A percentile compares a stretch with the other conserved stretches of the same genome.
These are phyloP conservation scores for Wickerhamomyces xylosicus DNA, from an alignment of 805 yeast genomes.

Conservation along the genomic window DNA sequence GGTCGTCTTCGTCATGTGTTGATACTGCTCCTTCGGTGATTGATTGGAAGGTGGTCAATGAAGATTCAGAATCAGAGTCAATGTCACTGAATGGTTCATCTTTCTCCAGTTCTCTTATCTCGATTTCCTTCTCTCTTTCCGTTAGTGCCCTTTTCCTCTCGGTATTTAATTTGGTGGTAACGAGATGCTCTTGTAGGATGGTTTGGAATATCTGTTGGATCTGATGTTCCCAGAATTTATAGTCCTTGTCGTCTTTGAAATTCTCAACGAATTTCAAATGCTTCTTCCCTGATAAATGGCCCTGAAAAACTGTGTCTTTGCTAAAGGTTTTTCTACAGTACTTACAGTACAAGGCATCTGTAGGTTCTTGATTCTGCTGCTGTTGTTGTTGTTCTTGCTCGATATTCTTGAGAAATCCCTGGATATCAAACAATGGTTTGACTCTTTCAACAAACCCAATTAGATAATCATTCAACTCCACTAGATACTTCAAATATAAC, in stretches of 20 bases:
- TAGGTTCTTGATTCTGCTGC: conserved; percentile 9
- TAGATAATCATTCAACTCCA: conserved; percentile 39
- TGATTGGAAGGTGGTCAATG: background rate
- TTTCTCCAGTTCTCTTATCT: conserved; percentile 17
- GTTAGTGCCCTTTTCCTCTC: conserved; percentile 64
- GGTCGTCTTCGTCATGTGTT: conserved; percentile 1
- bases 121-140: conserved; percentile 34
- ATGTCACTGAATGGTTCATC: conserved; percentile 11
- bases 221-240: conserved; percentile 25
- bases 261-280: conserved; percentile 43
- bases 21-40: conserved; percentile 25
- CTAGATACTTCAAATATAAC: conserved; percentile 26
- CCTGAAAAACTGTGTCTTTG: conserved; percentile 51
- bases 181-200: conserved; percentile 29
- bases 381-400: conserved; percentile 5
- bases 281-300: conserved; percentile 66
- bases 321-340: conserved; percentile 57
- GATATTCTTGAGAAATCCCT: conserved; percentile 12
- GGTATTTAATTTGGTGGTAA: conserved; percentile 45
- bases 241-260: conserved; percentile 10
- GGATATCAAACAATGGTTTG: conserved; percentile 37
- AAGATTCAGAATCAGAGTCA: conserved; percentile 4
- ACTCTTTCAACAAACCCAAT: conserved; percentile 33
- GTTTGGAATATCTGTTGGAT: conserved; percentile 20
- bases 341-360: conserved; percentile 39